Percentiles rank a stretch among this genome's conserved stretches.
These are phyloP conservation scores for Boletus vinaceobasis DNA, from an alignment of 768 basidiomycete species.

Conservation along the genomic window DNA sequence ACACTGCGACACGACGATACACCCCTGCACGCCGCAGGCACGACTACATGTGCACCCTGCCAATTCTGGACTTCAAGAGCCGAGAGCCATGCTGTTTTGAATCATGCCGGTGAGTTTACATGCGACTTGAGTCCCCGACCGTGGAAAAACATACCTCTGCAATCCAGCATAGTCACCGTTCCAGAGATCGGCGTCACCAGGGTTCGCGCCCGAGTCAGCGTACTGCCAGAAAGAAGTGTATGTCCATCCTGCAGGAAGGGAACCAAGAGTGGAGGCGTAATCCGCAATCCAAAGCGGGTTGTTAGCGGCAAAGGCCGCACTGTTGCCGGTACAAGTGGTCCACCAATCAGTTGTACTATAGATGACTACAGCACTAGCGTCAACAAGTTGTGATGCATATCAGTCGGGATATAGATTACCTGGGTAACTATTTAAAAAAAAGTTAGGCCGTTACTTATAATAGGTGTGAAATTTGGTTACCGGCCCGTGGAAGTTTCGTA, in stretches of 20 bases:
- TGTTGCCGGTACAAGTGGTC: slow-evolving; percentile 62
- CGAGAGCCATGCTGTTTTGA: slow-evolving; percentile 21
- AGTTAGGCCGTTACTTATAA: not conserved
- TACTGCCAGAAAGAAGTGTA: slow-evolving; percentile 62
- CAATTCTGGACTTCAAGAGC: not conserved
- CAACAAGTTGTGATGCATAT: not conserved
- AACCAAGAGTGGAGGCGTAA: slow-evolving; percentile 46
- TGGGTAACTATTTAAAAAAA: slow-evolving; percentile 36
- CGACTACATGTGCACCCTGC: not conserved
- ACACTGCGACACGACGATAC: not conserved
- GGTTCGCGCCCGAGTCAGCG: slow-evolving; percentile 50
- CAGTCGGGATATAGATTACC: slow-evolving; percentile 25
- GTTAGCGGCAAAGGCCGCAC: slow-evolving; percentile 42
- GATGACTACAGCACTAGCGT: slow-evolving; percentile 38
- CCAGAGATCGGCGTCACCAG: slow-evolving; percentile 57
- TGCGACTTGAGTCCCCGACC: not conserved
- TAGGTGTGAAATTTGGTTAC: slow-evolving; percentile 26
- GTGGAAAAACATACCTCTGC: slow-evolving; percentile 28
- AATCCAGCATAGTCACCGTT: slow-evolving; percentile 49
- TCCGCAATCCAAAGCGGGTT: slow-evolving; percentile 64
- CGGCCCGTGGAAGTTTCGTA: slow-evolving; percentile 48
- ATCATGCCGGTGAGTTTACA: not conserved
- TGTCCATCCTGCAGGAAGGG: slow-evolving; percentile 59
- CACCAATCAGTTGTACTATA: slow-evolving; percentile 70
- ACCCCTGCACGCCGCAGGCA: not conserved